Conservation (phyloP, 2,329 filamentous ascomycete species). For the Tolypocladium nubicola region DNA sequence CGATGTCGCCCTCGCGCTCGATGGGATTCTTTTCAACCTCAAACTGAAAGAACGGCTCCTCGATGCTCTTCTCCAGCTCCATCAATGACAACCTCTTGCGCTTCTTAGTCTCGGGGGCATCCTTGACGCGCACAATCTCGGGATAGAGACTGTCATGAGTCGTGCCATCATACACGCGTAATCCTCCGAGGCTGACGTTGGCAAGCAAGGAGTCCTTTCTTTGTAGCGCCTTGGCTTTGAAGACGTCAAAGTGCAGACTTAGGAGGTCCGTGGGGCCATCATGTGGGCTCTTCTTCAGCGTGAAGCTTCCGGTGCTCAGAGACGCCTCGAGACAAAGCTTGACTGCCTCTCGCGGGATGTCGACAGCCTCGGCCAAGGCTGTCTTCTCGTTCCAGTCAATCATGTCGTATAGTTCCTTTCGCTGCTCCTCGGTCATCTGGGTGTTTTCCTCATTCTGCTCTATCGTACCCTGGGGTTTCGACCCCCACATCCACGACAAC, state of each 20-base stretch:
- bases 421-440: conserved; percentile 88
- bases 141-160: conserved; percentile 85
- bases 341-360: conserved; percentile 80
- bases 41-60: conserved; percentile 82
- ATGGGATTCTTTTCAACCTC: conserved; percentile 92
- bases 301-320: conserved; percentile 93
- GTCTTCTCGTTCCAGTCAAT: conserved; percentile 99
- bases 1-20: conserved; percentile 83
- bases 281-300: conserved; percentile 61
- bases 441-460: conserved; percentile 59
- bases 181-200: conserved; percentile 80
- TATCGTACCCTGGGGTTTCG: conserved; percentile 52
- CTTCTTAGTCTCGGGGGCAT: conserved; percentile 48
- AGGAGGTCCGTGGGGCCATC: conserved; percentile 66
- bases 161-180: conserved; percentile 92
- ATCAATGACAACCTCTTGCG: conserved; percentile 40
- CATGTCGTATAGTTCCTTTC: conserved; percentile 90
- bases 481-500: conserved; percentile 86
- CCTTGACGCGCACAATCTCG: conserved; percentile 93
- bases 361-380: conserved; percentile 75
- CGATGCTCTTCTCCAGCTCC: conserved; percentile 39
- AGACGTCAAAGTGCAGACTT: conserved; percentile 87
- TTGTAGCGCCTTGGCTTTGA: conserved; percentile 82
- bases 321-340: conserved; percentile 89
- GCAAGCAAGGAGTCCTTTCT: conserved; percentile 83